Conservation (phyloP, 2,329 filamentous ascomycete species). For the Lachnellula subtilissima region DNA sequence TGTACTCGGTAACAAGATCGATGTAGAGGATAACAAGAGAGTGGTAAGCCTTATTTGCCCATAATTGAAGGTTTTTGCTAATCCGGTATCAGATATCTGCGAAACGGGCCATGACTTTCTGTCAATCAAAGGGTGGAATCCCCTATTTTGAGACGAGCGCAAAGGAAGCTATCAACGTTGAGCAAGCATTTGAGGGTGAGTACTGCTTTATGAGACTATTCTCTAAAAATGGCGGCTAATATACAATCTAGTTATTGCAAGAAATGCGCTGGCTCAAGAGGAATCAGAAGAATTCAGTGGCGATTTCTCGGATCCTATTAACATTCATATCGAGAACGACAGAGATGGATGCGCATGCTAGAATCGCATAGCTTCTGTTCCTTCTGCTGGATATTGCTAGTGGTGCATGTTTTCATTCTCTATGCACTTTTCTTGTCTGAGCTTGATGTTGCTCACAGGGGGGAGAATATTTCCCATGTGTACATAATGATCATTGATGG, state of each 20-base stretch:
- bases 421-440: background rate
- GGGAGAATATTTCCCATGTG: conserved; percentile 11
- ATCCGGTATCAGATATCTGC: conserved; percentile 66
- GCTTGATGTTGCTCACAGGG: background rate
- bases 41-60: conserved; percentile 52
- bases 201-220: background rate
- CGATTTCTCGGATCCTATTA: conserved; percentile 96
- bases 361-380: conserved; percentile 24
- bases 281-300: conserved; percentile 97
- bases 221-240: background rate
- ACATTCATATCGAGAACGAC: conserved; percentile 93
- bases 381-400: background rate
- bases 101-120: conserved; percentile 95
- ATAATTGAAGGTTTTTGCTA: conserved; percentile 12
- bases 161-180: conserved; percentile 97
- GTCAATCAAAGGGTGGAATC: conserved; percentile 93
- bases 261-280: conserved; percentile 92
- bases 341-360: conserved; percentile 91
- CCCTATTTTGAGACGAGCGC: conserved; percentile 99
- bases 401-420: background rate
- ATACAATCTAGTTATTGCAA: conserved; percentile 70
- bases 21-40: conserved; percentile 95
- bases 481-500: conserved; percentile 30
- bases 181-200: conserved; percentile 69
- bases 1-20: conserved; percentile 97